Conservation (phyloP, 305 asterid genomes). For the Lippia alba region DNA sequence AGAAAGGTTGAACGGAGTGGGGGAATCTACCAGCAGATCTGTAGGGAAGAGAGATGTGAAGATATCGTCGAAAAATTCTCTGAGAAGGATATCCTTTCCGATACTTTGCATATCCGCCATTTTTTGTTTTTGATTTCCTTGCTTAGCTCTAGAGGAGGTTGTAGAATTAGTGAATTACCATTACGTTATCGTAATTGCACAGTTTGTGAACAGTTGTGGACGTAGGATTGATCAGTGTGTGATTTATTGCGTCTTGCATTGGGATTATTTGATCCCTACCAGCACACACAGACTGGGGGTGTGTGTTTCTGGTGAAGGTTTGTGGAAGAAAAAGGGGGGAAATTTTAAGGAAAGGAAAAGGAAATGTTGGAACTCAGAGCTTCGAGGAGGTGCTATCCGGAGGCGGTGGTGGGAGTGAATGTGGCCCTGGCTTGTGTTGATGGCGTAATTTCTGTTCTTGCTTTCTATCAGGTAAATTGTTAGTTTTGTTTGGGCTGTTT, state of each 20-base stretch:
- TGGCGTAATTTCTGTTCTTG: slow-evolving; percentile 69
- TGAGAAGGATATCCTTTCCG: slow-evolving; percentile 35
- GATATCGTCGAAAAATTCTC: slow-evolving; percentile 34
- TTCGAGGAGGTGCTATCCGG: slow-evolving; percentile 67
- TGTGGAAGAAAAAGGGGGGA: slow-evolving; percentile 26
- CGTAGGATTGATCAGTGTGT: slow-evolving; percentile 17
- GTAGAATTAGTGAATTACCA: not conserved
- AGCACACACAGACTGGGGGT: slow-evolving; percentile 20
- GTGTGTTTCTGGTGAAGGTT: slow-evolving; percentile 30
- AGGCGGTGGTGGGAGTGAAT: slow-evolving; percentile 69
- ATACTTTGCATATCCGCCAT: slow-evolving; percentile 33
- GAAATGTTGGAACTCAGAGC: slow-evolving; percentile 67
- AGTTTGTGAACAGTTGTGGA: not conserved
- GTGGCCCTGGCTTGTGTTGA: slow-evolving; percentile 70
- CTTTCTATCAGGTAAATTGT: slow-evolving; percentile 67
- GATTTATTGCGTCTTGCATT: slow-evolving; percentile 26
- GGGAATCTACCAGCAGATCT: slow-evolving; percentile 41
- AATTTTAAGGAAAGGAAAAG: not conserved
- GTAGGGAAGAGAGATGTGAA: slow-evolving; percentile 28
- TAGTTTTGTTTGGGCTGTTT: not conserved
- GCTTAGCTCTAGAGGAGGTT: slow-evolving; percentile 31
- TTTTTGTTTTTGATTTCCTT: slow-evolving; percentile 15
- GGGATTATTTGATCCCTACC: not conserved
- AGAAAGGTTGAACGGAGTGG: slow-evolving; percentile 15
- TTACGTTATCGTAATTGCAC: not conserved